phyloP scores from a whole-genome alignment of 2,329 filamentous ascomycete genomes.

The Penicillium sp. region DNA sequence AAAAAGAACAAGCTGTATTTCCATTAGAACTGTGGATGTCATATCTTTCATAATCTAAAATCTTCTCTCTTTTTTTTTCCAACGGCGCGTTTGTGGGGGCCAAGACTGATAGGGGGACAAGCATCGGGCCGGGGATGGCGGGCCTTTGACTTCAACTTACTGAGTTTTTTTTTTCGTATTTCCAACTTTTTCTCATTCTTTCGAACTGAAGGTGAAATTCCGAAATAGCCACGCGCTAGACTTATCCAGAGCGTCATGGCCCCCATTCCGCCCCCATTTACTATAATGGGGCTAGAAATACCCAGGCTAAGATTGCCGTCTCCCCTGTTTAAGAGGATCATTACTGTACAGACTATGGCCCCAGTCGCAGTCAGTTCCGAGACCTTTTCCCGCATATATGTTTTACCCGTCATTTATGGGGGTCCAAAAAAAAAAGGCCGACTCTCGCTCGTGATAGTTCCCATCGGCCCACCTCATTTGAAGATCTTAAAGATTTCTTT shows the following conservation, averaged over 20 bases:
- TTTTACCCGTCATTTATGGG: slow-evolving; percentile 24
- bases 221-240: not conserved
- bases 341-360: slow-evolving; percentile 18
- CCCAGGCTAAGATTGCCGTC: slow-evolving; percentile 11
- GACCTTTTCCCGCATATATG: slow-evolving; percentile 11
- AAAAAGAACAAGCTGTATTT: too few species aligned
- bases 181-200: not conserved
- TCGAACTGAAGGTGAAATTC: not conserved
- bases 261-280: slow-evolving; percentile 24
- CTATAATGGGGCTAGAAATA: slow-evolving; percentile 22
- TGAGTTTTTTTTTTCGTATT: not conserved
- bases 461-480: slow-evolving; percentile 18
- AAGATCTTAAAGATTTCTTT: slow-evolving; percentile 17
- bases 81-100: slow-evolving; percentile 25
- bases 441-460: slow-evolving; percentile 12
- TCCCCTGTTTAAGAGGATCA: slow-evolving; percentile 21
- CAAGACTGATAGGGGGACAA: slow-evolving; percentile 11
- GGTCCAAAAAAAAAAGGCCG: slow-evolving; percentile 15
- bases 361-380: slow-evolving; percentile 17
- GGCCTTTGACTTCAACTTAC: not conserved
- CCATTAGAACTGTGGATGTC: not conserved
- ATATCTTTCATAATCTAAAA: not conserved
- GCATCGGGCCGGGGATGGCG: slow-evolving; percentile 7
- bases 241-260: slow-evolving; percentile 16
- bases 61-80: not conserved